Base-by-base conservation (phyloP, 495 filamentous ascomycete genomes). In the Neurospora sp. region DNA sequence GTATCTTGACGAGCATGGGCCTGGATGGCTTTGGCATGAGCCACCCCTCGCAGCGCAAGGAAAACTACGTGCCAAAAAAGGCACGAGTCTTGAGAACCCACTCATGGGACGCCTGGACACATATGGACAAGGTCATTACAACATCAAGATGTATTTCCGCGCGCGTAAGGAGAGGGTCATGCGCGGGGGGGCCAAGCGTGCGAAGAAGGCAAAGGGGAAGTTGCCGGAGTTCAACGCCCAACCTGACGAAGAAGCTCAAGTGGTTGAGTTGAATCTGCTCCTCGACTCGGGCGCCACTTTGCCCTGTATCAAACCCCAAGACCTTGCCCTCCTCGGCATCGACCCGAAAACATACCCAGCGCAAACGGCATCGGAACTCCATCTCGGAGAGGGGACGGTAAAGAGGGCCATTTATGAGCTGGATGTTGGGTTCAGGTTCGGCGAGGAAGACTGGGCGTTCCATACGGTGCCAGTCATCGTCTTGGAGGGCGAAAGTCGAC, bases 1-100 rank as follows among this genome's bases (percentile, higher is more conserved):
- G 10, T 86, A 86, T 73, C 69, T 18, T 23, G 77, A 70, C 12
- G 69, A 70, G 37, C 73, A 85, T 73, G 85, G 85, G 31, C 77
- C 79, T 16, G 84, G 84, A 23, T 86, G 85, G 84, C 78, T 87
- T 39, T 87, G 84, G 84, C 83, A 84, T 48, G 85, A 87, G 73
- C 82, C 84, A 2, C 85, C 85, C 0, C 78, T 87, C 14, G 69
- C 74, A 37, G 41, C 18, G 62, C 74, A 37, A 48, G 18, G 18
- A 40, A 76, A 59, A 70, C 39, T 72, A 20, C 27, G 77, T 10
- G 80, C 78, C 39, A 83, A 79, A 69, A 82, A 80, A 70, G 79
- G 76, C 62, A 4, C 78, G 41, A 80, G 81, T 59, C 77, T 79
- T 14, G 72, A 75, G 4, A 77, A 78, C 76, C 69, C 54, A 11